Evolutionary conservation across 805 yeast species (phyloP).

Genomic region (Myxozyma mucilagina): DNA sequence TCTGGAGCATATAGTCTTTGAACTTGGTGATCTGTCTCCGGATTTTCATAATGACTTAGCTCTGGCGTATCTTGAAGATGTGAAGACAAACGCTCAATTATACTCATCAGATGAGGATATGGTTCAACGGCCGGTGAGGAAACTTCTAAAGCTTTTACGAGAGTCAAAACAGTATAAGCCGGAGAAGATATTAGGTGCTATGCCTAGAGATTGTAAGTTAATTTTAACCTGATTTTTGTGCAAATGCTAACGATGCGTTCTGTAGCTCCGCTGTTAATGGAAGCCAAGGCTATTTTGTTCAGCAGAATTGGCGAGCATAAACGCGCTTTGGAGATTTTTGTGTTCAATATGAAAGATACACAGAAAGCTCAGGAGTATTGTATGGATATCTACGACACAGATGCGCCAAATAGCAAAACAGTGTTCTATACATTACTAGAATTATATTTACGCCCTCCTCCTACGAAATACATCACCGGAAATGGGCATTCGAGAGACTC

Average conservation of each 20-base stretch:
- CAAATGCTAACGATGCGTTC: background rate
- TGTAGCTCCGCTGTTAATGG: conserved; percentile 33
- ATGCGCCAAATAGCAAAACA: conserved; percentile 44
- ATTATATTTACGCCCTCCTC: conserved; percentile 38
- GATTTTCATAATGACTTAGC: conserved; percentile 50
- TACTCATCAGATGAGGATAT: conserved; percentile 23
- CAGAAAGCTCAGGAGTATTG: conserved; percentile 64
- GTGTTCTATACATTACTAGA: conserved; percentile 53
- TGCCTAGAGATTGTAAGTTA: conserved; percentile 29
- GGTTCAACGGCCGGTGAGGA: conserved; percentile 32
- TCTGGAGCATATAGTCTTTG: conserved; percentile 52
- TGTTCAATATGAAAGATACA: conserved; percentile 57
- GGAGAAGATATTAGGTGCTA: conserved; percentile 40
- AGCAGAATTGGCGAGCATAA: conserved; percentile 60
- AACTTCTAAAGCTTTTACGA: conserved; percentile 43
- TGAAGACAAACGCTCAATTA: conserved; percentile 34
- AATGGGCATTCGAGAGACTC: background rate
- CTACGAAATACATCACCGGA: background rate
- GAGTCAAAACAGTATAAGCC: conserved; percentile 46
- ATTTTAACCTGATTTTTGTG: conserved; percentile 3
- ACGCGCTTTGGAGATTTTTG: conserved; percentile 62
- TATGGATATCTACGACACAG: conserved; percentile 46
- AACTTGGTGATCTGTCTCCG: conserved; percentile 43
- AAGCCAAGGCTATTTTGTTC: conserved; percentile 59
- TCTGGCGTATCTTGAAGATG: conserved; percentile 45